Base-by-base conservation (phyloP, 1,284 basidiomycete genomes). In the Exobasidium cylindrosporum region DNA sequence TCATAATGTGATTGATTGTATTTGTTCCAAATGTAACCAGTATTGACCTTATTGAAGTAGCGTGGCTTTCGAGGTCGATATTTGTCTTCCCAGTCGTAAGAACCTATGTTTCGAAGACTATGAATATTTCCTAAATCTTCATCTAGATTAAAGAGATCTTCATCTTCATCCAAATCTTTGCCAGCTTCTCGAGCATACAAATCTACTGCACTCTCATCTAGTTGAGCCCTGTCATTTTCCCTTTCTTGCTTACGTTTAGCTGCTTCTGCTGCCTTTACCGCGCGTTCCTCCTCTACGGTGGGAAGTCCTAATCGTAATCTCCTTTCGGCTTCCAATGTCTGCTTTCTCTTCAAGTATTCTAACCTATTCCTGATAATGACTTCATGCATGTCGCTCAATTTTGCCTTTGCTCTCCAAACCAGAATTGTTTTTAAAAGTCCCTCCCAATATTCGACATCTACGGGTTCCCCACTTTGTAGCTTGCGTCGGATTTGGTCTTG, bases 21-120 rank as follows among this genome's bases (percentile, higher is more conserved):
- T 83, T 96, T 95, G 84, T 96, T 98, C 96, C 96, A 99, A 81
- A 98, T 96, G 80, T 95, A 99, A n/a, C 96, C 96, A n/a, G 96
- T 98, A 77, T 97, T 93, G 32, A 98, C 95, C 63, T 95, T 89
- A 81, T 99, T 99, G 83, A 98, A 97, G 84, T 97, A 98, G 68
- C 95, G 85, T 43, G 96, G 96, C 80, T 98, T 99, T 52, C 96
- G 85, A n/a, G 96, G 94, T 30, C 96, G 86, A 76, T 96, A 98
- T 82, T 97, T 95, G 84, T 98, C 96, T 82, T 95, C 92, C 95
- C 95, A 98, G 72, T 92, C 91, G 81, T 98, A 97, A 2, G 88
- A 87, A 49, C 43, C 89, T 31, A 63, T 54, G 11, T 44, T 35
- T 5, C 21, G 26, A 21, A 28, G n/a, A 4, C 21, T 50, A 17